Conservation (phyloP, 345 rosid genomes). For the Murraya paniculata region DNA sequence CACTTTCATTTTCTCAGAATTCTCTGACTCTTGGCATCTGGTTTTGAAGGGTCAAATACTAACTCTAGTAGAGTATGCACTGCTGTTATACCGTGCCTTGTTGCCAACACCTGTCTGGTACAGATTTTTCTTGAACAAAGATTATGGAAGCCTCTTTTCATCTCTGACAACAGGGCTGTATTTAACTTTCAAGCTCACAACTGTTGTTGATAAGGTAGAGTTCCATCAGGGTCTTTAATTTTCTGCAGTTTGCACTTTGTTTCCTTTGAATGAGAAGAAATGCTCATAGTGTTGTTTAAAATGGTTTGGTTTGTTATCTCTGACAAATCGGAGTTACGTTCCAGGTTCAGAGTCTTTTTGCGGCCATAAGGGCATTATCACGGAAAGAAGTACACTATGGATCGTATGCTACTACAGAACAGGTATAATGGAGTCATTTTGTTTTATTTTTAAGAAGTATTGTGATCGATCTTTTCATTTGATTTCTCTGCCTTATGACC, state of each 20-base stretch:
- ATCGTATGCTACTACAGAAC: slow-evolving; percentile 53
- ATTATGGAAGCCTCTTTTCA: slow-evolving; percentile 83
- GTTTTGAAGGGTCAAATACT: slow-evolving; percentile 72
- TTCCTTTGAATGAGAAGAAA: not conserved
- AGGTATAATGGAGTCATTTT: slow-evolving; percentile 29
- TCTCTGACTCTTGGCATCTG: slow-evolving; percentile 13
- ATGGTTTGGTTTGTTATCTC: not conserved
- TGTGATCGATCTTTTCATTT: not conserved
- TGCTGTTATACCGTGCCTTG: slow-evolving; percentile 73
- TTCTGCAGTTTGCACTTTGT: not conserved
- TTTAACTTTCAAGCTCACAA: slow-evolving; percentile 82
- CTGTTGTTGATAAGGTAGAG: slow-evolving; percentile 69
- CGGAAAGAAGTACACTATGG: slow-evolving; percentile 60
- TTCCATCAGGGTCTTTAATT: not conserved
- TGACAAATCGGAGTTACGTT: not conserved
- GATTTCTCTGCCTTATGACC: not conserved
- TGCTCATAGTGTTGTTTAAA: not conserved
- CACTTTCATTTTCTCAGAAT: not conserved
- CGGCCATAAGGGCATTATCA: slow-evolving; percentile 48
- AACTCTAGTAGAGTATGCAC: slow-evolving; percentile 66
- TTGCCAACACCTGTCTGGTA: slow-evolving; percentile 92
- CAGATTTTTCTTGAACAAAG: slow-evolving; percentile 83
- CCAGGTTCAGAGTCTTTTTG: slow-evolving; percentile 51
- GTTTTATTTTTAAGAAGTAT: not conserved
- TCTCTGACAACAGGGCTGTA: slow-evolving; percentile 78